Evolutionary conservation across 2,329 filamentous ascomycete genomes (phyloP).

Genomic region (Penicillium olsonii): DNA sequence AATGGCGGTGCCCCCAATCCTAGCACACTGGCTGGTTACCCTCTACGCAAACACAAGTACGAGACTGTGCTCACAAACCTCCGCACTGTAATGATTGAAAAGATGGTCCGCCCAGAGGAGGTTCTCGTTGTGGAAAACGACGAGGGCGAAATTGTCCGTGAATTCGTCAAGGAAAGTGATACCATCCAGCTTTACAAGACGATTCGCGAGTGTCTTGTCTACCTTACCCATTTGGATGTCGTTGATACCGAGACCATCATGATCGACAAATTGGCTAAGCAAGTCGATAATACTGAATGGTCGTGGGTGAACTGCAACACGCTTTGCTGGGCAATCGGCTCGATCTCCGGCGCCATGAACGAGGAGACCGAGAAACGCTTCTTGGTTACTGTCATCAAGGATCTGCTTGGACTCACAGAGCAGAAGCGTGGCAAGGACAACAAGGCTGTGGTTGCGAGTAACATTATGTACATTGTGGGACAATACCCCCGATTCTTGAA

Average conservation of each 20-base stretch:
- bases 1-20: conserved; percentile 85
- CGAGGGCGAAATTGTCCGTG: conserved; percentile 96
- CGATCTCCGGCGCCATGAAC: conserved; percentile 98
- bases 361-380: conserved; percentile 99
- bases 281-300: conserved; percentile 95
- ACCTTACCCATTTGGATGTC: conserved; percentile 95
- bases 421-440: conserved; percentile 99
- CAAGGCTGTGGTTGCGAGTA: conserved; percentile 97
- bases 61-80: conserved; percentile 90
- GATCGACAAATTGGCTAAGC: conserved; percentile 94
- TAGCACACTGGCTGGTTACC: conserved; percentile 80
- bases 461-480: conserved; percentile 99
- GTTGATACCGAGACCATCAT: conserved; percentile 98
- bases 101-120: conserved; percentile 98
- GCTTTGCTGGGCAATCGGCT: conserved; percentile 98
- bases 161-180: conserved; percentile 99
- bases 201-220: conserved; percentile 93
- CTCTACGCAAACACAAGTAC: conserved; percentile 97
- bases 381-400: conserved; percentile 97
- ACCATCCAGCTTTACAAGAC: conserved; percentile 99
- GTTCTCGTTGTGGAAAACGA: conserved; percentile 99
- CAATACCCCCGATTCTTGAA: conserved; percentile 98
- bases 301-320: conserved; percentile 99
- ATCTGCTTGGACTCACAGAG: conserved; percentile 91
- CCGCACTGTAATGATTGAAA: conserved; percentile 98